Base-by-base conservation (phyloP, 441 rosid species). In the Adansonia madagascariensis region DNA sequence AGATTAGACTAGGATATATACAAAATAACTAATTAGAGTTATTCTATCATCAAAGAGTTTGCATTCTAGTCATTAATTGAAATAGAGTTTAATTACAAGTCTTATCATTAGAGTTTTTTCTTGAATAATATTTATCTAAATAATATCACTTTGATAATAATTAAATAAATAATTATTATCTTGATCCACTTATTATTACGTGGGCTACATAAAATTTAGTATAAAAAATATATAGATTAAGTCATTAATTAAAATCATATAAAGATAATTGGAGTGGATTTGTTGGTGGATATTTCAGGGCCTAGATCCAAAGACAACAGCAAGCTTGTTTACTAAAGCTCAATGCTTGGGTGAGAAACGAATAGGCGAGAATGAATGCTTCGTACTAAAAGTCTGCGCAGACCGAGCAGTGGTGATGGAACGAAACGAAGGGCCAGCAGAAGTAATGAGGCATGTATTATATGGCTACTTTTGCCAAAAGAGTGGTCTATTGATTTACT, bases 381-480 rank as follows among this genome's bases (percentile, higher is more conserved):
- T 94, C 78, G 97, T 94, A 2, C 82, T 94, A 59, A 91, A 94
- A 84, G 97, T 91, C 53, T 85, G 89, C 2, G 98, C 98, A 10
- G 97, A 92, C 49, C 88, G 91, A 1, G 88, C 79, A 52, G 92
- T 90, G 0, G 91, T 94, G 62, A 74, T 90, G 68, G 98, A 91
- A 70, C 84, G 98, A 14, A 91, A 88, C 83, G 97, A 92, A 78
- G 95, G 93, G 24, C 89, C 97, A 56, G 95, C 97, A 0, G 97
- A 92, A 78, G 95, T 91, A 57, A 88, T 94, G 10, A 86, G 98
- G 68, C 98, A 94, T 77, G 91, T 94, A 1, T 73, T 94, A 1
- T 93, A 94, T 62, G 98, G 98, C 24, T 94, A 94, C 71, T 94
- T 94, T 80, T 88, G 91, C 85, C 98, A 94, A 60, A 94, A 86